Conservation (phyloP, 2,329 filamentous ascomycete genomes). For the Scopulariopsis brevicaulis region DNA sequence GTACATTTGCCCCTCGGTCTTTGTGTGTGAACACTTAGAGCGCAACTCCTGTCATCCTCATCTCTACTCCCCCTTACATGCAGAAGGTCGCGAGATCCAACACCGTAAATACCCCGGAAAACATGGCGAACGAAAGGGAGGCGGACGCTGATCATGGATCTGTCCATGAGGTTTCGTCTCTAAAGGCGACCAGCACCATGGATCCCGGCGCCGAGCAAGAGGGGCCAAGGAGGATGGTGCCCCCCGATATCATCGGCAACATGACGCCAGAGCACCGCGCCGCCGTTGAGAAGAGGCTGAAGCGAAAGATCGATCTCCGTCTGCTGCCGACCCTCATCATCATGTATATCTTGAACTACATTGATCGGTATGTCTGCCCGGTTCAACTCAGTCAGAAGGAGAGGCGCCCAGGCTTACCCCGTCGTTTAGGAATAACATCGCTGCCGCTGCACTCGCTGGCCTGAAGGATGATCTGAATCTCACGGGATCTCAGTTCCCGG, state of each 20-base stretch:
- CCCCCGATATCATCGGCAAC: constrained; percentile 19
- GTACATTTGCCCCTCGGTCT: not conserved
- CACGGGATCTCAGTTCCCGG: constrained; percentile 9
- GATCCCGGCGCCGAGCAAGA: not conserved
- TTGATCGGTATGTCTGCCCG: constrained; percentile 25
- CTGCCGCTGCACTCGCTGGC: constrained; percentile 30
- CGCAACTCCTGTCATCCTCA: not conserved
- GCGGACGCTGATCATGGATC: not conserved
- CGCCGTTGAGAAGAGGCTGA: constrained; percentile 37
- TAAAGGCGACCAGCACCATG: not conserved
- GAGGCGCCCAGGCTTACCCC: not conserved
- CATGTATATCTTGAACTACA: constrained; percentile 56
- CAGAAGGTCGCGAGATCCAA: not conserved
- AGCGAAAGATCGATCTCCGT: constrained; percentile 49
- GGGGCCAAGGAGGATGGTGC: constrained; percentile 8
- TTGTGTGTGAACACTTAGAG: not conserved
- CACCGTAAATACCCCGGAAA: not conserved
- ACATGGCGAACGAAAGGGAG: not conserved
- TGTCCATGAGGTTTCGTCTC: not conserved
- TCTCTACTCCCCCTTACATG: not conserved
- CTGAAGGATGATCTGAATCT: constrained; percentile 32
- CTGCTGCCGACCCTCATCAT: constrained; percentile 50
- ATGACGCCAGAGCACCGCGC: constrained; percentile 33
- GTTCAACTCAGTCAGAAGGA: not conserved
- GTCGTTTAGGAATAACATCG: constrained; percentile 23